These are phyloP conservation scores for Spathaspora gorwiae DNA, from an alignment of 805 yeast genomes.

Conservation along the genomic window DNA sequence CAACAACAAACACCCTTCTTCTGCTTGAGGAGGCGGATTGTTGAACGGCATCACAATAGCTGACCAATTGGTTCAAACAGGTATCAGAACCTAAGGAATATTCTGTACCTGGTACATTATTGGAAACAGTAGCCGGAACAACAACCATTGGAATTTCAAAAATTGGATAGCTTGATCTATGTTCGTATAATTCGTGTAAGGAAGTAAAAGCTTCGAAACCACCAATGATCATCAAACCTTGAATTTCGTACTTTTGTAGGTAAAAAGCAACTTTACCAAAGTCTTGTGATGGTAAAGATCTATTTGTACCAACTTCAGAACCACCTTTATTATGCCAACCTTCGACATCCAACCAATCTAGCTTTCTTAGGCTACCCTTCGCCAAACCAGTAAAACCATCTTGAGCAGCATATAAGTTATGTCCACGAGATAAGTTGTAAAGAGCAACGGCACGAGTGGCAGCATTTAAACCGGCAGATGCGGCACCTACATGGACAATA, in stretches of 20 bases:
- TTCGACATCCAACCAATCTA: slow-evolving; percentile 66
- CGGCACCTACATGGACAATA: slow-evolving; percentile 73
- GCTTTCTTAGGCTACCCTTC: slow-evolving; percentile 53
- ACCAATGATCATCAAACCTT: slow-evolving; percentile 72
- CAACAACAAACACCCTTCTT: slow-evolving; percentile 75
- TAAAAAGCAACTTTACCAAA: slow-evolving; percentile 69
- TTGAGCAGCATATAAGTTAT: slow-evolving; percentile 63
- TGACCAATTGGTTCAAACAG: slow-evolving; percentile 63
- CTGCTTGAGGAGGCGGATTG: slow-evolving; percentile 77
- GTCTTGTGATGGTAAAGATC: slow-evolving; percentile 64
- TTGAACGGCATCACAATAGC: slow-evolving; percentile 74
- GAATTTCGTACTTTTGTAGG: slow-evolving; percentile 61
- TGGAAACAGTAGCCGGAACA: slow-evolving; percentile 76
- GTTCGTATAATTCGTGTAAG: slow-evolving; percentile 58
- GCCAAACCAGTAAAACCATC: slow-evolving; percentile 74
- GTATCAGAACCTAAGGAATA: slow-evolving; percentile 75
- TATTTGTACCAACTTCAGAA: slow-evolving; percentile 76
- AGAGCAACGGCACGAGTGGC: slow-evolving; percentile 74
- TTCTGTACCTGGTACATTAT: slow-evolving; percentile 80
- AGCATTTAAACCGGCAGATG: slow-evolving; percentile 74
- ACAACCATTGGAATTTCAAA: slow-evolving; percentile 75
- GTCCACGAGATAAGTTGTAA: slow-evolving; percentile 73
- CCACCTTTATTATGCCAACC: slow-evolving; percentile 77
- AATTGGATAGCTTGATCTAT: slow-evolving; percentile 59
- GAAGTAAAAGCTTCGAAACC: slow-evolving; percentile 81